Conservation (phyloP, 78 protist species). For the Monosiga brevicollis region DNA sequence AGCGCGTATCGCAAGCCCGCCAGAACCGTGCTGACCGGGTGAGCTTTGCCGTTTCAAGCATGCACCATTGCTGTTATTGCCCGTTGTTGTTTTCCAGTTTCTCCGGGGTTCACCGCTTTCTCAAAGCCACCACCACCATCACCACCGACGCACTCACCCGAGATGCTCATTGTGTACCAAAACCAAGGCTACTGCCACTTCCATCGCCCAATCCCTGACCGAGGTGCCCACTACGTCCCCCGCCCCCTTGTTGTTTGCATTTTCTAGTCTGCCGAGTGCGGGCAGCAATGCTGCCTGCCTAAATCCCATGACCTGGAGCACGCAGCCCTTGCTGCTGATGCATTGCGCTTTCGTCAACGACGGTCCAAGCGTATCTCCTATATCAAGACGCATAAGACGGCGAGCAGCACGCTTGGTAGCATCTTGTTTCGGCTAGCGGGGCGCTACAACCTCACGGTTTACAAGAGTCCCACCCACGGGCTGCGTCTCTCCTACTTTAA, state of each 20-base stretch:
- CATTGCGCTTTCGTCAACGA: neutral
- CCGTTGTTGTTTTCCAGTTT: no score
- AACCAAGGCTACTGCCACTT: no score
- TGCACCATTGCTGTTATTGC: no score
- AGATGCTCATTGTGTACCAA: no score
- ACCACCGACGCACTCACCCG: no score
- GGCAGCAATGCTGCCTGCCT: neutral
- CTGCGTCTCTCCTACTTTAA: neutral
- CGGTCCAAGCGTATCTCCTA: neutral
- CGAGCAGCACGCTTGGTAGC: neutral
- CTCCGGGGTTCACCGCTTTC: no score
- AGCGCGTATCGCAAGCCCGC: no score
- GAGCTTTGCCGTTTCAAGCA: no score
- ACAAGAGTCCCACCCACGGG: neutral
- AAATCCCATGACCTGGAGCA: neutral
- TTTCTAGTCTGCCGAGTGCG: neutral
- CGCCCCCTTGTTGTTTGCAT: neutral
- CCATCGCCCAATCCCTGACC: no score
- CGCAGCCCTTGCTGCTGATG: neutral
- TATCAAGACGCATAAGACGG: neutral
- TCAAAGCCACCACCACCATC: no score
- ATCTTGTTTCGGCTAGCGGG: neutral
- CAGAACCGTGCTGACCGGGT: no score
- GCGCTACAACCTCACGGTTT: neutral
- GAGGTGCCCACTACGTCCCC: no score